Conservation (phyloP, 345 rosid genomes). For the Rhizophora mangle region DNA sequence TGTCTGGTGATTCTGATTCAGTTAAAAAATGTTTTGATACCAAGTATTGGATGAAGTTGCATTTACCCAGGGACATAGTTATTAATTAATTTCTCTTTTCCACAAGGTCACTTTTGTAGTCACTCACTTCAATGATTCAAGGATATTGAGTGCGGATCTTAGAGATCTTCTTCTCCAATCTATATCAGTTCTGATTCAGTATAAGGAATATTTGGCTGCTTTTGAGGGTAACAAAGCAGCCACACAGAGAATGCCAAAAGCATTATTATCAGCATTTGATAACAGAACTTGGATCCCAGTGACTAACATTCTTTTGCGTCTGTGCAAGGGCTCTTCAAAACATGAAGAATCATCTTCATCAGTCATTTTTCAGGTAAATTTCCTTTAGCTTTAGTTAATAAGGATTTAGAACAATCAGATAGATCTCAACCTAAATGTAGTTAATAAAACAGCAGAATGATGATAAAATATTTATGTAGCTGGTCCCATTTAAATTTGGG, state of each 20-base stretch:
- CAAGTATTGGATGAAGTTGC: not conserved
- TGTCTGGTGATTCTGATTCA: not conserved
- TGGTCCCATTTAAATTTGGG: too few species aligned
- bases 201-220: conserved; percentile 74
- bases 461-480: too few species aligned
- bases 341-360: conserved; percentile 74
- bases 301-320: conserved; percentile 81
- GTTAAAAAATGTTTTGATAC: conserved; percentile 1
- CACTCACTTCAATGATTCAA: conserved; percentile 81
- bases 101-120: conserved; percentile 82
- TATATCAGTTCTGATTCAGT: conserved; percentile 83
- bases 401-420: too few species aligned
- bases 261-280: conserved; percentile 83
- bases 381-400: not conserved
- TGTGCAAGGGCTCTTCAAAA: conserved; percentile 84
- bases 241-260: conserved; percentile 64
- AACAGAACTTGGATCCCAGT: conserved; percentile 95
- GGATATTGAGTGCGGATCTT: conserved; percentile 84
- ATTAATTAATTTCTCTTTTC: conserved; percentile 20
- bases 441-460: too few species aligned
- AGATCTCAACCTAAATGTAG: too few species aligned
- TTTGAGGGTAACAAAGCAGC: conserved; percentile 91
- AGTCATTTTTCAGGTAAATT: conserved; percentile 70
- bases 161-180: conserved; percentile 97
- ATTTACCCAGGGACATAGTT: not conserved